Base-by-base conservation (phyloP, 495 filamentous ascomycete genomes). In the Penicillium psychrofluorescens region DNA sequence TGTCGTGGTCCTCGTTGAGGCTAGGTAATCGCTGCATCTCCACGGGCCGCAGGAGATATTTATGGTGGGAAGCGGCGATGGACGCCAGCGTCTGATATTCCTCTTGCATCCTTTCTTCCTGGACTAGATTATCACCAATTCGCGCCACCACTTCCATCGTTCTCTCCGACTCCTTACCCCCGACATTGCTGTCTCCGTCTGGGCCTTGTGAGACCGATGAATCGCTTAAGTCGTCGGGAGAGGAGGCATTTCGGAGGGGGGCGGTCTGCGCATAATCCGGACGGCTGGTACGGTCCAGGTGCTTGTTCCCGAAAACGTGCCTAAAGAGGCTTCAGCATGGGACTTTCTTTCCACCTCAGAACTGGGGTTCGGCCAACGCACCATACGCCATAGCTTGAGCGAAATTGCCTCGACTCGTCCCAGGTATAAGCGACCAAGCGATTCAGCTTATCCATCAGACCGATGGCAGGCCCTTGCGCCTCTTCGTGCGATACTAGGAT, bases 31-130 rank as follows among this genome's bases (percentile, higher is more conserved):
- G 41, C 27, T 31, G 41, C 34, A 44, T 44, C 34, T 44, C 41
- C 22, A 44, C 41, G 33, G 41, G 41, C 27, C 34, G 41, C 33
- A 44, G 41, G 11, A 44, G 12, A 44, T 44, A 44, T 13, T 44
- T 29, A 12, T 27, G 33, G 16, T 37, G 41, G 13, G 33, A 7
- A 44, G 34, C 41, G 33, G 27, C 34, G 5, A 37, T 34, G n/a
- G 41, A 44, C 31, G 41, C 34, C 41, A 44, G 34, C 33, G 13
- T 44, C 41, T 44, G 41, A 44, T 44, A 44, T 34, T 44, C 41
- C 34, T 34, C 22, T 22, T 22, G 22, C 22, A 22, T 3, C 22
- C 29, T 35, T 42, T 42, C 40, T 42, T 6, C 40, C 14, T 34
- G 30, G 40, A 11, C 40, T 14, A 11, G 12, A 42, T 34, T 42